Conservation (phyloP, 805 yeast species). For the Candida lessepsii region DNA sequence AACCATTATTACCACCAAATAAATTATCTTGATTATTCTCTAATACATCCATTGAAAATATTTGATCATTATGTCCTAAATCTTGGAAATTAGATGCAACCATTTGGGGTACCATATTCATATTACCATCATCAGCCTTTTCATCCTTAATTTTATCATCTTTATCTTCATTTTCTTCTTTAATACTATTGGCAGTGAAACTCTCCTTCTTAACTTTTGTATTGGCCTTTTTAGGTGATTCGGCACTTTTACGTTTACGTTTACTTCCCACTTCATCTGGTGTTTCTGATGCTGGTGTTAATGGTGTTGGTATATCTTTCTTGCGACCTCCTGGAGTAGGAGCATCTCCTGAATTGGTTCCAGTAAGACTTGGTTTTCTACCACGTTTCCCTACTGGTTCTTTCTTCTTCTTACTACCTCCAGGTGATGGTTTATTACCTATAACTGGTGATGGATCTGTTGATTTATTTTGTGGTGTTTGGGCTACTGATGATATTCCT, state of each 20-base stretch:
- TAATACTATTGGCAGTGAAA: constrained; percentile 15
- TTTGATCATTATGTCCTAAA: constrained; percentile 26
- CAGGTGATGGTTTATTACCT: constrained; percentile 36
- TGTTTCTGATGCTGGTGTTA: constrained; percentile 42
- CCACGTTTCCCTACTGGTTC: constrained; percentile 30
- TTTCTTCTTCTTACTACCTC: constrained; percentile 28
- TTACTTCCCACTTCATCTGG: constrained; percentile 21
- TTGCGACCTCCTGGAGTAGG: constrained; percentile 28
- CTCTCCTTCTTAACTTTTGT: constrained; percentile 12
- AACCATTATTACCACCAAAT: constrained; percentile 17
- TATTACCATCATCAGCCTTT: constrained; percentile 18
- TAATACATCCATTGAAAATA: constrained; percentile 36
- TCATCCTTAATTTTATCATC: not conserved
- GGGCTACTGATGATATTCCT: constrained; percentile 3
- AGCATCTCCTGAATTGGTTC: constrained; percentile 15
- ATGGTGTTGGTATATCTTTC: constrained; percentile 38
- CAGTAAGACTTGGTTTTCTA: constrained; percentile 29
- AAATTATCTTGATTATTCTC: constrained; percentile 14
- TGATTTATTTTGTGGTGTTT: constrained; percentile 15
- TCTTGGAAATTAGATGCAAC: constrained; percentile 19
- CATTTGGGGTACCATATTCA: constrained; percentile 23
- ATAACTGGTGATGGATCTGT: constrained; percentile 34
- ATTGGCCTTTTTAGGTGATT: constrained; percentile 37
- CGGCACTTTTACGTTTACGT: constrained; percentile 32
- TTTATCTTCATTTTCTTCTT: constrained; percentile 24